Evolutionary conservation across 495 filamentous ascomycete species (phyloP), one percentile per base, ranked within the genome.

Genomic region (Glutinoglossum americanum): DNA sequence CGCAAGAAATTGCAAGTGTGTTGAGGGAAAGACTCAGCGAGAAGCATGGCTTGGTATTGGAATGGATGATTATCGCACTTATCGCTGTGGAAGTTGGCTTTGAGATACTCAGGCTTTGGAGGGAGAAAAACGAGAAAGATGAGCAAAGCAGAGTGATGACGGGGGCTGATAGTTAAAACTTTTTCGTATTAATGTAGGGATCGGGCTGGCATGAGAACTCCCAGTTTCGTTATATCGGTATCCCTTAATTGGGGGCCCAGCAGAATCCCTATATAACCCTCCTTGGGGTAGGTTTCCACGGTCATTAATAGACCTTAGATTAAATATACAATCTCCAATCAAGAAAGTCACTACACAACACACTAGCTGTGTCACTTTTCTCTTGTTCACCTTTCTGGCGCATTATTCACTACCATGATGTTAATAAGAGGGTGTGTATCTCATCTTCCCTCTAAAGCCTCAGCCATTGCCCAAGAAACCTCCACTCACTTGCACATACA

Each of bases 21-120:
- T 72, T 96, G 17, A 76, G 93, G 58, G 85, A 94, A 66, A 81
- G 85, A 64, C 73, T 93, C 60, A 95, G 89, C 66, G 90, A 97
- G 72, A 84, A 81, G 60, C 86, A 96, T 68, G 81, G 85, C 10
- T 78, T 89, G 15, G 72, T 85, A 44, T 70, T 98, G n/a, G 92
- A 97, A 70, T 94, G 87, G 89, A 89, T 93, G 65, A 96, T 98
- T 63, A 98, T 98, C 64, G 76, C 83, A 7, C 74, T 98, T 58
- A 98, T 98, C 68, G 78, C 85, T 0, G 83, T 97, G 41, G 92
- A 98, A 69, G 89, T 96, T 21, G 72, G 74, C 47, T 84, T 87
- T 62, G 83, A 83, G 60, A 72, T 84, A 25, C 62, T 76, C 59
- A 69, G 77, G 51, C 63, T 82, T 11, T 87, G 73, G 74, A 77